Evolutionary conservation across 768 basidiomycete species (phyloP), one percentile per base, ranked within the genome.

Genomic region (Podaxis carcinomalis): DNA sequence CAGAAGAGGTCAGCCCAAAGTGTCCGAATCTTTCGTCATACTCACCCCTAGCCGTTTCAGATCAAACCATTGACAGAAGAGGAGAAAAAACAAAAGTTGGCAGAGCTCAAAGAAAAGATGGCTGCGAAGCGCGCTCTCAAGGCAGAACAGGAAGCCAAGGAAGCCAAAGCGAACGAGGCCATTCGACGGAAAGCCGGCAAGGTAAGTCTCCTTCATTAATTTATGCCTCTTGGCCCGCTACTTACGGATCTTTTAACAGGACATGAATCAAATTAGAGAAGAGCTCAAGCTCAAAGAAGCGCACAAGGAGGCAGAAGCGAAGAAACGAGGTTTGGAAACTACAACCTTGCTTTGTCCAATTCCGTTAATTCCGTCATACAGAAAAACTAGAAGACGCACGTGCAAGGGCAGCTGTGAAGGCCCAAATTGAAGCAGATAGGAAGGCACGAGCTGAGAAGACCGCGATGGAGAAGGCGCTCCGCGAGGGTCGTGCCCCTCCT

Each of bases 61-160:
- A 86, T 98, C 73, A 94, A 93, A 70, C 95, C 96, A 0, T 73
- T 99, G 55, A 98, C 95, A 0, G 95, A 98, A 73, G 94, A 95
- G 68, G 94, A 98, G 74, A 96, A 88, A 80, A 83, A 85, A 61
- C 78, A 86, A 65, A 92, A 87, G 68, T 80, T 98, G 0, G 85
- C 75, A 0, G 96, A 97, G 64, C 75, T 99, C 61, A 80, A 86
- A 25, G 76, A 81, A 57, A 93, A 88, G 75, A 87, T 98, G 84
- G 80, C 83, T 0, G 87, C 80, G 60, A 98, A 98, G 72, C 86
- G 92, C 1, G 80, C 87, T 1, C 74, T 69, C 54, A 93, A 93
- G 73, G 82, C 87, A 1, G 80, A 82, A 51, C 80, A 88, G 64
- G 93, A 96, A 3, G 84, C 81, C 0, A 83, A 88, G 65, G 93